Evolutionary conservation across 768 basidiomycete genomes (phyloP).

Genomic region (Guyanaporus albipodus): DNA sequence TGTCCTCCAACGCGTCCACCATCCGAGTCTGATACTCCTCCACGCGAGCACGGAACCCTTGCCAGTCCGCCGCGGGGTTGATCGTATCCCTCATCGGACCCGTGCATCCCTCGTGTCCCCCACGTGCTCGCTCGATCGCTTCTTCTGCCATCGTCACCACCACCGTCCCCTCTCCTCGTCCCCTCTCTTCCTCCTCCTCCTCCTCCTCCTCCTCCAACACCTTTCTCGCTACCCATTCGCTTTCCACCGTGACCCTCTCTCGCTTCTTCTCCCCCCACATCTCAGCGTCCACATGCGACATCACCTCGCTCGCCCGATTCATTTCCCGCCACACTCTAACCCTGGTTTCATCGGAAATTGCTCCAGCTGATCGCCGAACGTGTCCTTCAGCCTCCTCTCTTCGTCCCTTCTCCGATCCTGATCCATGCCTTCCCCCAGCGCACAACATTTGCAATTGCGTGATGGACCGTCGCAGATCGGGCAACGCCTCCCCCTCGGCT

Average conservation of each 20-base stretch:
- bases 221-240: slow-evolving; percentile 7
- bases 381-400: slow-evolving; percentile 29
- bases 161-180: slow-evolving; percentile 27
- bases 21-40: slow-evolving; percentile 42
- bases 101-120: slow-evolving; percentile 30
- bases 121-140: slow-evolving; percentile 48
- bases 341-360: slow-evolving; percentile 33
- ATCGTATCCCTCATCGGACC: slow-evolving; percentile 33
- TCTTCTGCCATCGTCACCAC: slow-evolving; percentile 47
- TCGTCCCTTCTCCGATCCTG: slow-evolving; percentile 26
- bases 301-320: slow-evolving; percentile 36
- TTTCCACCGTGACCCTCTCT: slow-evolving; percentile 31
- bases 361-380: slow-evolving; percentile 26
- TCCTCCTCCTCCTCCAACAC: slow-evolving; percentile 27
- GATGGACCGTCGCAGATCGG: slow-evolving; percentile 67
- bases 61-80: slow-evolving; percentile 29
- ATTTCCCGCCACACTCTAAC: slow-evolving; percentile 28
- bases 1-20: slow-evolving; percentile 43
- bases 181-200: slow-evolving; percentile 55
- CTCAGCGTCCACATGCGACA: slow-evolving; percentile 55
- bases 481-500: slow-evolving; percentile 27
- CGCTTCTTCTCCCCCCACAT: slow-evolving; percentile 39
- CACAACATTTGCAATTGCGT: slow-evolving; percentile 57
- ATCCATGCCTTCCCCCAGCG: slow-evolving; percentile 32
- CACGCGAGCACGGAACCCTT: slow-evolving; percentile 39